These are phyloP conservation scores for Colletotrichum sojae DNA, from an alignment of 2,329 filamentous ascomycete species.

Conservation along the genomic window DNA sequence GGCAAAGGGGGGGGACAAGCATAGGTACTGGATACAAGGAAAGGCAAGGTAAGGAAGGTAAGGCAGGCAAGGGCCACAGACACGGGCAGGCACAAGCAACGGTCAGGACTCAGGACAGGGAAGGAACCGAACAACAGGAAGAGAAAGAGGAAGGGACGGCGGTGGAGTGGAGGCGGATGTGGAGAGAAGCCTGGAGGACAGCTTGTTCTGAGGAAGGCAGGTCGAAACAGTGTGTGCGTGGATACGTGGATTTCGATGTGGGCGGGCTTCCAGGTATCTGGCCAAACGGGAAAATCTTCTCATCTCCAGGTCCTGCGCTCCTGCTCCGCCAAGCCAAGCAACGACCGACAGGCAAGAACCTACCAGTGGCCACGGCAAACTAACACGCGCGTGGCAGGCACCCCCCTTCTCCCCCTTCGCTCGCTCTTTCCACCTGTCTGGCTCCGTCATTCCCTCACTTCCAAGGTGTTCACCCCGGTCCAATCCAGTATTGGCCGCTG, in stretches of 20 bases:
- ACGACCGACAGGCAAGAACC: constrained; percentile 1
- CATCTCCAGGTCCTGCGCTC: background rate
- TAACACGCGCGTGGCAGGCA: constrained; percentile 9
- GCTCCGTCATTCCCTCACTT: too few relatives aligned
- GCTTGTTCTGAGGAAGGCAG: constrained; percentile 19
- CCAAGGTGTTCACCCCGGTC: constrained; percentile 17
- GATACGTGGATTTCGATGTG: background rate
- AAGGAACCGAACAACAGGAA: too few relatives aligned
- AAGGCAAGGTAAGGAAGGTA: background rate
- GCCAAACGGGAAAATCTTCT: constrained; percentile 19
- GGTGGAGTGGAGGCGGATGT: background rate
- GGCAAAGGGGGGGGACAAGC: background rate
- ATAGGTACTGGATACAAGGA: background rate
- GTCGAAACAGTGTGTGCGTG: constrained; percentile 29
- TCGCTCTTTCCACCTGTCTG: background rate
- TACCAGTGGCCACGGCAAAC: background rate
- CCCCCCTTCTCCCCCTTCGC: constrained; percentile 25
- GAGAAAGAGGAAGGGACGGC: too few relatives aligned
- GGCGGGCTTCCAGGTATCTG: background rate
- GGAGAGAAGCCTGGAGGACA: background rate
- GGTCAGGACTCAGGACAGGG: too few relatives aligned
- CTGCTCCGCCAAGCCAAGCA: constrained; percentile 18
- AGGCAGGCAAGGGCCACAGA: background rate
- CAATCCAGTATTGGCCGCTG: constrained; percentile 25
- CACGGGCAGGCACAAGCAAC: too few relatives aligned